These are phyloP conservation scores for Syzygium grande DNA, from an alignment of 345 rosid genomes.

Conservation along the genomic window DNA sequence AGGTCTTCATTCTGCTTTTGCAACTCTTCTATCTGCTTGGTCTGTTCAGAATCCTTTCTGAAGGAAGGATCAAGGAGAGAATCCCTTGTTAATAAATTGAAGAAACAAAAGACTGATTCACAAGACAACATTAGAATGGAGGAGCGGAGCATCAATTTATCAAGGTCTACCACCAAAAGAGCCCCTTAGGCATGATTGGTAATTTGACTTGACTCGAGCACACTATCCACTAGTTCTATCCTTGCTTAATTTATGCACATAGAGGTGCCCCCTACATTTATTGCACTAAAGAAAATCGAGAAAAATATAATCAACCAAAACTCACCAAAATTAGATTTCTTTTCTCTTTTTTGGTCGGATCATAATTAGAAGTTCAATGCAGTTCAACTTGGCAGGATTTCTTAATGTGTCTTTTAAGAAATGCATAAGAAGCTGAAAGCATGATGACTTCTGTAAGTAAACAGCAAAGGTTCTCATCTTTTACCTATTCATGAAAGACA, in stretches of 20 bases:
- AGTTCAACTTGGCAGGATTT: neutral
- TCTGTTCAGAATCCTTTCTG: conserved; percentile 79
- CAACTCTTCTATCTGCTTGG: conserved; percentile 65
- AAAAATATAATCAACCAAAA: neutral
- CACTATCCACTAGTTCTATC: neutral
- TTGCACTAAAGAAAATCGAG: neutral
- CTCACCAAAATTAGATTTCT: neutral
- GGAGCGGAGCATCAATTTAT: neutral
- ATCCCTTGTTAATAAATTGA: neutral
- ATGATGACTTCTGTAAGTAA: neutral
- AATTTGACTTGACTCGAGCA: neutral
- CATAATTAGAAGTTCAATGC: neutral
- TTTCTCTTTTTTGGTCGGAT: too few relatives aligned
- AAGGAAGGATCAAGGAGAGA: neutral
- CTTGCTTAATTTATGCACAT: neutral
- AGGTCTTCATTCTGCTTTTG: conserved; percentile 58
- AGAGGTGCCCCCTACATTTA: neutral
- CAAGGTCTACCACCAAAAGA: neutral
- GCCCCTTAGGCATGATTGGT: neutral
- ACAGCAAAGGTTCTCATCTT: neutral
- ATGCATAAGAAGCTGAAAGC: neutral
- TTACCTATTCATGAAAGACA: conserved; percentile 74
- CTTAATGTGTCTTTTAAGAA: neutral
- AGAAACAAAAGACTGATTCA: neutral
- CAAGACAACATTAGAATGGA: neutral